Evolutionary conservation across 768 basidiomycete genomes (phyloP).

Genomic region (Russula sp.): DNA sequence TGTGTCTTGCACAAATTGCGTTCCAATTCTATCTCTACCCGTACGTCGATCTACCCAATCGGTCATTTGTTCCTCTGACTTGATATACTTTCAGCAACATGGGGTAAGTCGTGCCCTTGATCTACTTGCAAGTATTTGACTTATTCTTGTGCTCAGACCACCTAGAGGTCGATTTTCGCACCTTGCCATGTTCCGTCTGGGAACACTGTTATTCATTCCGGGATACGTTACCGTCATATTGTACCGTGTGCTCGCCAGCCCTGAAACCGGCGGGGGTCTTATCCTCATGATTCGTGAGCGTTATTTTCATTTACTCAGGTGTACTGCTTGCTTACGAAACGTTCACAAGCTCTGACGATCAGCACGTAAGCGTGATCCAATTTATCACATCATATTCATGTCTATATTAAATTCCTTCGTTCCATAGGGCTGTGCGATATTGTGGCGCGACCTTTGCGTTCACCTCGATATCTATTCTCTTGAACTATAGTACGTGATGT

Average conservation of each 20-base stretch:
- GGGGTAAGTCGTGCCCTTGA: slow-evolving; percentile 27
- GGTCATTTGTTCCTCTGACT: neutral
- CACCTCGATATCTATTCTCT: slow-evolving; percentile 81
- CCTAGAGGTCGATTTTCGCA: slow-evolving; percentile 80
- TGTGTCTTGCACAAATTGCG: slow-evolving; percentile 91
- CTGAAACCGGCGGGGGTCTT: slow-evolving; percentile 62
- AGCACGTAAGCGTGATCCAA: slow-evolving; percentile 63
- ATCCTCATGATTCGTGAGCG: slow-evolving; percentile 74
- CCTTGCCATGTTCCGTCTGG: slow-evolving; percentile 85
- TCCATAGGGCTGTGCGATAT: slow-evolving; percentile 70
- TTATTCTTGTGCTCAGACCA: slow-evolving; percentile 41
- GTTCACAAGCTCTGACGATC: slow-evolving; percentile 51
- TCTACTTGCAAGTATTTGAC: neutral
- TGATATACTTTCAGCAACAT: slow-evolving; percentile 30
- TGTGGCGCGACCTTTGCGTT: slow-evolving; percentile 87
- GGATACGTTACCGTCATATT: slow-evolving; percentile 76
- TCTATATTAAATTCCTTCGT: neutral
- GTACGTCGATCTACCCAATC: slow-evolving; percentile 40
- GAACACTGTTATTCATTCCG: slow-evolving; percentile 81
- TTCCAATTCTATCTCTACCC: slow-evolving; percentile 91
- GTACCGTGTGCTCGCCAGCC: slow-evolving; percentile 68
- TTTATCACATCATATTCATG: neutral
- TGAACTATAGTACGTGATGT: slow-evolving; percentile 65
- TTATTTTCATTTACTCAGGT: neutral
- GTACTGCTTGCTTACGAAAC: slow-evolving; percentile 19